A percentile compares a stretch with the other conserved stretches of the same genome.
phyloP scores from a whole-genome alignment of 2,329 filamentous ascomycete species.

The Colletotrichum musicola region DNA sequence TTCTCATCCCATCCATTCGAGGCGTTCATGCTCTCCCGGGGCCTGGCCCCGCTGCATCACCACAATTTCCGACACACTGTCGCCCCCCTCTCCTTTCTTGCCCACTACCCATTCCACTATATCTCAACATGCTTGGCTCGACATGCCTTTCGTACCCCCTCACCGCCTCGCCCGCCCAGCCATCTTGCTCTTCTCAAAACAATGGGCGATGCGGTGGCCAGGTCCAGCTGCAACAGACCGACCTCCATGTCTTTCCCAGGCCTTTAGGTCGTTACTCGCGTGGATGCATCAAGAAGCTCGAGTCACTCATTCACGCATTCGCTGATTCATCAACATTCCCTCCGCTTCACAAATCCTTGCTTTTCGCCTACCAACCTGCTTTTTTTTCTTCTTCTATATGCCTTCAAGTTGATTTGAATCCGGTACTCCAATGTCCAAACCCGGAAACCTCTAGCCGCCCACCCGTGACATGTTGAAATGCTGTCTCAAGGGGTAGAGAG shows the following conservation, averaged over 20 bases:
- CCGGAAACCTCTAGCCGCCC: slow-evolving; percentile 7
- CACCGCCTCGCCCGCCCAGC: too few relatives aligned
- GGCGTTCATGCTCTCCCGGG: slow-evolving; percentile 9
- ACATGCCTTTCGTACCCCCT: background rate
- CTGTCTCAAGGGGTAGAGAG: slow-evolving; percentile 14
- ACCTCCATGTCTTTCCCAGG: too few relatives aligned
- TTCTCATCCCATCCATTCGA: background rate
- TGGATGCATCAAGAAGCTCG: too few relatives aligned
- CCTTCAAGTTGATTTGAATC: slow-evolving; percentile 36
- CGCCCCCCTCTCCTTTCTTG: background rate
- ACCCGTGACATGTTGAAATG: slow-evolving; percentile 35
- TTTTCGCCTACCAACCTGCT: background rate
- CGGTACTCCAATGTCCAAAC: slow-evolving; percentile 22
- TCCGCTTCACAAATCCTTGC: too few relatives aligned
- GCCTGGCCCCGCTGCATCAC: slow-evolving; percentile 29
- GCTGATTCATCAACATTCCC: too few relatives aligned
- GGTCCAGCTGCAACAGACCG: too few relatives aligned
- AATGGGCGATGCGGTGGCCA: too few relatives aligned
- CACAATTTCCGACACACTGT: slow-evolving; percentile 26
- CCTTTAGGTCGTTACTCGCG: too few relatives aligned
- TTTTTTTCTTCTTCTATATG: slow-evolving; percentile 1
- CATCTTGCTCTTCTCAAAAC: too few relatives aligned
- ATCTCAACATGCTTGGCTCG: background rate
- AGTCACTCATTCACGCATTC: too few relatives aligned
- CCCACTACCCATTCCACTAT: background rate